Evolutionary conservation across 352 stramenopile genomes (phyloP).

Genomic region (Pythium volutum): DNA sequence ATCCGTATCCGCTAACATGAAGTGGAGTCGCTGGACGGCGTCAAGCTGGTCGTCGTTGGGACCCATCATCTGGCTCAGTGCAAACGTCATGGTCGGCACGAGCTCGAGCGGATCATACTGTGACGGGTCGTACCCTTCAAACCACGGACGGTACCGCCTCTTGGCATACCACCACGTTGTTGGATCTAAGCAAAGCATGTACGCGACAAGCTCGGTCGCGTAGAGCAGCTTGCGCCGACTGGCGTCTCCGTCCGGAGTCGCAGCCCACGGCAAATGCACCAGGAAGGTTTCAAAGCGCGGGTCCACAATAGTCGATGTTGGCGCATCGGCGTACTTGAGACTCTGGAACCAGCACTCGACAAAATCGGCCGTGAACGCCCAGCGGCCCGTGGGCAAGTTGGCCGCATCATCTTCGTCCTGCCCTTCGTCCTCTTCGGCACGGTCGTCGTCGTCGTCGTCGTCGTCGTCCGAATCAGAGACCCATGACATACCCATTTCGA

Average conservation of each 20-base stretch:
- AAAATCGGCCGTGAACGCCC: not conserved
- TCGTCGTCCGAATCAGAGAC: not conserved
- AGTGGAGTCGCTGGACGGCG: not conserved
- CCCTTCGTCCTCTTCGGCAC: not conserved
- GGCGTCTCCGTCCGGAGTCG: not conserved
- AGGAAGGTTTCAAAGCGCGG: constrained; percentile 2
- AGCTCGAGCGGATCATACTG: not conserved
- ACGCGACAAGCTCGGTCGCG: constrained; percentile 7
- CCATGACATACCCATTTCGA: too few relatives aligned
- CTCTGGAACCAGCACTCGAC: constrained; percentile 1
- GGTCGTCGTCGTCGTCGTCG: not conserved
- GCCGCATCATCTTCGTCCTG: too few relatives aligned
- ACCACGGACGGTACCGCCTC: not conserved
- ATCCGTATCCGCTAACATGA: not conserved
- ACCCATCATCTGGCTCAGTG: not conserved
- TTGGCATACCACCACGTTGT: constrained; percentile 3
- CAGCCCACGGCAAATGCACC: not conserved
- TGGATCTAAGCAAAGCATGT: not conserved
- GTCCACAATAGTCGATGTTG: not conserved
- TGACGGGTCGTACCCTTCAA: not conserved
- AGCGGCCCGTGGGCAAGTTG: not conserved
- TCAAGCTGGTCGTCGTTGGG: not conserved
- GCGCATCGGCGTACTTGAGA: not conserved
- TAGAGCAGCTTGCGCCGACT: not conserved
- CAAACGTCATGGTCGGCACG: constrained; percentile 4